Evolutionary conservation across 768 basidiomycete genomes (phyloP).

Genomic region (Trametes cingulata): DNA sequence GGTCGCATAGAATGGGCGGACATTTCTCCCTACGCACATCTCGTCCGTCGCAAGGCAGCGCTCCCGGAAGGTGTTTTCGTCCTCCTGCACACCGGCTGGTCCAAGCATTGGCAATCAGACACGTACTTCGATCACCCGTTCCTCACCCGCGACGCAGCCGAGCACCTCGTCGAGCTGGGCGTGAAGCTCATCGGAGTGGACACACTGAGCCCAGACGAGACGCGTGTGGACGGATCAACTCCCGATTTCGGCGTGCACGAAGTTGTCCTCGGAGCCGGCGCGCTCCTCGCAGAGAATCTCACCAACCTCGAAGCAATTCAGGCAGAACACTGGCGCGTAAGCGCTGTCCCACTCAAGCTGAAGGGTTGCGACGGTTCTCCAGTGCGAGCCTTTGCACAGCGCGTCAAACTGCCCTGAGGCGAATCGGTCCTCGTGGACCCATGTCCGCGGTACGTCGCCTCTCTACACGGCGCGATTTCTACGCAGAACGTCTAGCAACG

Average conservation of each 20-base stretch:
- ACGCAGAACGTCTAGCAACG: not conserved
- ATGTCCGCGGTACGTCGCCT: not conserved
- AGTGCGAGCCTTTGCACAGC: constrained; percentile 63
- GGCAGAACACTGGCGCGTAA: constrained; percentile 44
- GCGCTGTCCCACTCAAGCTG: constrained; percentile 59
- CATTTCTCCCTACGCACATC: constrained; percentile 32
- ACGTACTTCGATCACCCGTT: constrained; percentile 65
- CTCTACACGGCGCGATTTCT: not conserved
- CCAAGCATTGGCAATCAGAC: constrained; percentile 44
- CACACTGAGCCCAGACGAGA: constrained; percentile 62
- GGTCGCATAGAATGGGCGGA: constrained; percentile 22
- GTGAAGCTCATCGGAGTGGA: constrained; percentile 63
- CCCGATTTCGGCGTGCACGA: constrained; percentile 48
- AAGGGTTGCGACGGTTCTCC: constrained; percentile 65
- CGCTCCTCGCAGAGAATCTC: constrained; percentile 72
- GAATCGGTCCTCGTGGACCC: not conserved
- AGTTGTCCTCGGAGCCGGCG: constrained; percentile 55
- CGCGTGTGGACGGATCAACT: constrained; percentile 18
- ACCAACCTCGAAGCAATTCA: constrained; percentile 51
- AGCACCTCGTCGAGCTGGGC: constrained; percentile 48
- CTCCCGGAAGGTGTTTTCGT: constrained; percentile 41
- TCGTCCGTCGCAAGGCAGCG: constrained; percentile 30
- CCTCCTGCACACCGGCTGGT: constrained; percentile 69
- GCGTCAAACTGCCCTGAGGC: not conserved
- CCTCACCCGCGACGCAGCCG: constrained; percentile 54